Conservation (phyloP, 1,139 yeast genomes). For the Suhomyces panamericanus region DNA sequence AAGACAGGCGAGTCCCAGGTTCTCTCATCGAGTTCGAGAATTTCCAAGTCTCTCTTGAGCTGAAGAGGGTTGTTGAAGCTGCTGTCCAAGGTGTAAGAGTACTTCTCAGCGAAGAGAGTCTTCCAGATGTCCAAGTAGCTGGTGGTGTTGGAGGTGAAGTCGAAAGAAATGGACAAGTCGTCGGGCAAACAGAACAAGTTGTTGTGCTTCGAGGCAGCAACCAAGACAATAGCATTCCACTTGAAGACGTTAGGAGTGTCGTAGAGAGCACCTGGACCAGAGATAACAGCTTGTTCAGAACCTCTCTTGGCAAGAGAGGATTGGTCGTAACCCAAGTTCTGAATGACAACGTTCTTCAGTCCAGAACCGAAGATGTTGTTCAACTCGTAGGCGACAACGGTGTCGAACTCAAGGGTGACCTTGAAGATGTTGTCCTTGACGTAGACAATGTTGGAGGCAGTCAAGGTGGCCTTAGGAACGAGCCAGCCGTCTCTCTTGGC, state of each 20-base stretch:
- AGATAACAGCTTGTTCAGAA: slow-evolving; percentile 9
- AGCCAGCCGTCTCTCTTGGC: slow-evolving; percentile 15
- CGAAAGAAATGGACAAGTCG: slow-evolving; percentile 26
- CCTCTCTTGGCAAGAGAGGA: slow-evolving; percentile 13
- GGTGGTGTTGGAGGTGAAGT: slow-evolving; percentile 19
- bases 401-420: slow-evolving; percentile 26
- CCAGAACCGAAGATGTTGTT: slow-evolving; percentile 11
- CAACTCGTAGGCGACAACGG: slow-evolving; percentile 16
- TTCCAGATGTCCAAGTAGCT: slow-evolving; percentile 19
- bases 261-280: slow-evolving; percentile 13
- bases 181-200: slow-evolving; percentile 33
- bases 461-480: slow-evolving; percentile 32
- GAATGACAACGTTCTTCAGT: slow-evolving; percentile 6
- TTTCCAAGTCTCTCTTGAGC: slow-evolving; percentile 7
- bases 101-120: slow-evolving; percentile 19
- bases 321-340: slow-evolving; percentile 13
- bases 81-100: slow-evolving; percentile 17
- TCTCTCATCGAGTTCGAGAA: slow-evolving; percentile 2
- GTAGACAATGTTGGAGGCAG: slow-evolving; percentile 27
- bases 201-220: slow-evolving; percentile 22
- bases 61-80: slow-evolving; percentile 10
- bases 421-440: slow-evolving; percentile 28
- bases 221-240: slow-evolving; percentile 30
- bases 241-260: slow-evolving; percentile 19
- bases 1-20: slow-evolving; percentile 15